Conservation (phyloP, 768 basidiomycete species). For the Postia placenta region DNA sequence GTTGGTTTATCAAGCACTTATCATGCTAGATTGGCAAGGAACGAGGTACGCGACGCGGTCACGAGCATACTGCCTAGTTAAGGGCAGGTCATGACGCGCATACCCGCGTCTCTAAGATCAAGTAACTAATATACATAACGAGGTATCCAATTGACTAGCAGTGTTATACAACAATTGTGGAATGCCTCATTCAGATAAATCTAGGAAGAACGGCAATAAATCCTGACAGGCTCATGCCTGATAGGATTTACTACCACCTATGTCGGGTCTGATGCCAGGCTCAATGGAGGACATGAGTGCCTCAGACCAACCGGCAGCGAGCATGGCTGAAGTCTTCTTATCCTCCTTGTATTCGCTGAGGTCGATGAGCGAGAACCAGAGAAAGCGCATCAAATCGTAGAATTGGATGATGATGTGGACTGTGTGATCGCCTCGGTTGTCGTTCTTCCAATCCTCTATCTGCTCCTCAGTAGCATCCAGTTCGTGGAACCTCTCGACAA, state of each 20-base stretch:
- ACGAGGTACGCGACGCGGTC: no score
- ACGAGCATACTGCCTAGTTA: no score
- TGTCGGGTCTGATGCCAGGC: neutral
- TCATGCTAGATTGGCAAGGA: no score
- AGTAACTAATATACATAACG: no score
- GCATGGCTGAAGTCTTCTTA: neutral
- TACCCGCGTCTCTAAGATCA: no score
- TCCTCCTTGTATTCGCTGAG: neutral
- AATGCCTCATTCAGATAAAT: neutral
- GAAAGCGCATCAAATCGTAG: constrained; percentile 18
- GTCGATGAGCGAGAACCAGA: constrained; percentile 27
- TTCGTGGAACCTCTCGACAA: constrained; percentile 14
- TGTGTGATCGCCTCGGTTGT: constrained; percentile 21
- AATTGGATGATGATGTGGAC: constrained; percentile 21
- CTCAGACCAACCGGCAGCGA: neutral
- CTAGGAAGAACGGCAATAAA: neutral
- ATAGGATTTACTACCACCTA: neutral
- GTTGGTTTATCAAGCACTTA: no score
- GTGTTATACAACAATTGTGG: no score
- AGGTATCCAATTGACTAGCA: no score
- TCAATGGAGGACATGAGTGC: neutral
- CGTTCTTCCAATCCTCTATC: constrained; percentile 14
- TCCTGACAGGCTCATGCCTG: neutral
- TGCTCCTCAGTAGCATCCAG: constrained; percentile 13
- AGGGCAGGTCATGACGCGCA: no score